phyloP scores from a whole-genome alignment of 768 basidiomycete species.

The Termitomyces sp. region DNA sequence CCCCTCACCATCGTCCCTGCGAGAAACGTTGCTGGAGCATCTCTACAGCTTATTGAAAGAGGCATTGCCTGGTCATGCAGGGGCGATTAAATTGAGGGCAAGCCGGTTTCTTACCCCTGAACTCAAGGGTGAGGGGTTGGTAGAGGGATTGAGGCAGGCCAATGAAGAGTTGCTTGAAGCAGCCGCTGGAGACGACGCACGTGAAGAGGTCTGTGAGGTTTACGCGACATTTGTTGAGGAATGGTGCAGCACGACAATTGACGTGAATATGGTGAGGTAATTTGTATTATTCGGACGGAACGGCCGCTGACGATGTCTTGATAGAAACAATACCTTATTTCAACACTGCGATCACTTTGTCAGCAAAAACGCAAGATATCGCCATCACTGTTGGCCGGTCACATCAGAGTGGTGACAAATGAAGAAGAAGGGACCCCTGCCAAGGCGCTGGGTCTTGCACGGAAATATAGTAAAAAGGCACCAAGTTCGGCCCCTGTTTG shows the following conservation, averaged over 20 bases:
- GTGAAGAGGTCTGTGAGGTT: slow-evolving; percentile 24
- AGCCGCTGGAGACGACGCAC: slow-evolving; percentile 13
- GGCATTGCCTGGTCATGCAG: slow-evolving; percentile 27
- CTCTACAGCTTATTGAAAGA: slow-evolving; percentile 29
- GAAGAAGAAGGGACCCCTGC: slow-evolving; percentile 15
- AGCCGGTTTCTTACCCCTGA: slow-evolving; percentile 25
- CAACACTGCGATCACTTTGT: slow-evolving; percentile 33
- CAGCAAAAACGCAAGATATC: slow-evolving; percentile 11
- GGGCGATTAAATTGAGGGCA: slow-evolving; percentile 31
- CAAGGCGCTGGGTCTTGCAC: slow-evolving; percentile 33
- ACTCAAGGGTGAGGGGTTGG: slow-evolving; percentile 25
- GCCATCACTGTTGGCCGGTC: slow-evolving; percentile 24
- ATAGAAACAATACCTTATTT: slow-evolving; percentile 53
- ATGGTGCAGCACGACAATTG: slow-evolving; percentile 37
- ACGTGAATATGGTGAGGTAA: slow-evolving; percentile 41
- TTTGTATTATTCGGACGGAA: neutral
- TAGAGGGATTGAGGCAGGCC: slow-evolving; percentile 31
- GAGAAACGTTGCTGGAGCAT: slow-evolving; percentile 30
- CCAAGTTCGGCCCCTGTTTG: slow-evolving; percentile 40
- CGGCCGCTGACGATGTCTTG: slow-evolving; percentile 16
- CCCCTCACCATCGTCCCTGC: slow-evolving; percentile 29
- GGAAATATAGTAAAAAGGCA: slow-evolving; percentile 37
- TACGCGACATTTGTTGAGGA: slow-evolving; percentile 52
- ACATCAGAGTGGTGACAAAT: slow-evolving; percentile 23
- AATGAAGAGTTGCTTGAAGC: slow-evolving; percentile 31